Evolutionary conservation across 2,329 filamentous ascomycete genomes (phyloP), one percentile per base, ranked within the genome.

Genomic region (Colletotrichum sp.): DNA sequence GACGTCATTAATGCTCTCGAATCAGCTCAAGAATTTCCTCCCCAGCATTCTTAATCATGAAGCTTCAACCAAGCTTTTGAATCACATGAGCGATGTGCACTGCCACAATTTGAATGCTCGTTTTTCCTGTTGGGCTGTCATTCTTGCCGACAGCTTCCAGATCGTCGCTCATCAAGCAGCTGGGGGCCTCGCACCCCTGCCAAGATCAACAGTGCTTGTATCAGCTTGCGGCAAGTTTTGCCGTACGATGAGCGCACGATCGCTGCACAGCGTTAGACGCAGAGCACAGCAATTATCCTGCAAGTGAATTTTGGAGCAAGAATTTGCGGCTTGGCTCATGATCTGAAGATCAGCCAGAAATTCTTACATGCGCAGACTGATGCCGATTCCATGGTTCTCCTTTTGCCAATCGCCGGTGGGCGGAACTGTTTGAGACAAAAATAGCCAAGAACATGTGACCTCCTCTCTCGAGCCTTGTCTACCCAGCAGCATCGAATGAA

Each of bases 201-300:
- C 26, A 36, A 7, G 57, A 63, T 39, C 36, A 24, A 15, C 28
- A 24, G 63, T 55, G 55, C 68, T 44, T 63, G 73, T 68, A 68
- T 63, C 73, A 76, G 55, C 62, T 24, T 32, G 63, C 73, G 57
- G 69, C 69, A 72, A 34, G 36, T 49, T 57, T 68, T 76, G 73
- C 73, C 73, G 73, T 67, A 44, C 39, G 12, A 52, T 32, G 44
- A 49, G 63, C 21, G 44, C 8, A 24, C 24, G 24, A 39, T 55
- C 28, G 57, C 18, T n/a, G 8, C 44, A 34, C 30, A 5, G 21
- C 44, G 12, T 32, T 4, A 12, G 59, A 60, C 18, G 44, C 7
- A 21, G 52, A 39, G 26, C 52, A 67, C 34, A 62, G 34, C 13
- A 66, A 36, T 21, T 32, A 18, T 26, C 7, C 28, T 26, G n/a